These are phyloP conservation scores for Rusavskia elegans DNA, from an alignment of 495 filamentous ascomycete species.

Conservation along the genomic window DNA sequence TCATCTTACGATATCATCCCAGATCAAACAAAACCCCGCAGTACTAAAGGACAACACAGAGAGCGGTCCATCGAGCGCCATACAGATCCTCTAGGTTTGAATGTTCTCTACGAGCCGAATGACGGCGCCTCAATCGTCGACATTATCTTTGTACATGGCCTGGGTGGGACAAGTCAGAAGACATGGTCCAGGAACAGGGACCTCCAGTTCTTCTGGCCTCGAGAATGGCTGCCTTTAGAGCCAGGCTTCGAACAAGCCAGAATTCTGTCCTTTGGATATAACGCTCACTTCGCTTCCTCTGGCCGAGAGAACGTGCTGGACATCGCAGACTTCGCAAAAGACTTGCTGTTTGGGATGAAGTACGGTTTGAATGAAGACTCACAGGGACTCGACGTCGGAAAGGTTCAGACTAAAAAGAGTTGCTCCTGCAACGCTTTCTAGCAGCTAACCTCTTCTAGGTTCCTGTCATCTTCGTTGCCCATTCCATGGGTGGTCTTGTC, in stretches of 20 bases:
- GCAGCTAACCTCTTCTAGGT: not conserved
- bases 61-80: not conserved
- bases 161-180: constrained; percentile 17
- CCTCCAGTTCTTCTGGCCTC: constrained; percentile 17
- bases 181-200: constrained; percentile 19
- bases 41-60: not conserved
- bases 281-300: constrained; percentile 14
- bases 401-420: not conserved
- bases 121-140: constrained; percentile 7
- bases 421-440: no score
- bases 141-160: constrained; percentile 20
- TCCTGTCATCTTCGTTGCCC: constrained; percentile 26
- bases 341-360: constrained; percentile 18
- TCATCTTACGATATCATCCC: not conserved
- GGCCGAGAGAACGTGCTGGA: constrained; percentile 5
- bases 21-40: not conserved
- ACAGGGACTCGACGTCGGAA: constrained; percentile 10
- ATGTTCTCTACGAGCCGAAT: constrained; percentile 13
- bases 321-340: constrained; percentile 23
- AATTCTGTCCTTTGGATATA: constrained; percentile 25
- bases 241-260: constrained; percentile 16
- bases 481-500: constrained; percentile 32
- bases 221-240: constrained; percentile 19
- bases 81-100: constrained; percentile 17
- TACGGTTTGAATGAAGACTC: constrained; percentile 12